Base-by-base conservation (phyloP, 371 early-diverging fungal species). In the Gilbertella persicaria region DNA sequence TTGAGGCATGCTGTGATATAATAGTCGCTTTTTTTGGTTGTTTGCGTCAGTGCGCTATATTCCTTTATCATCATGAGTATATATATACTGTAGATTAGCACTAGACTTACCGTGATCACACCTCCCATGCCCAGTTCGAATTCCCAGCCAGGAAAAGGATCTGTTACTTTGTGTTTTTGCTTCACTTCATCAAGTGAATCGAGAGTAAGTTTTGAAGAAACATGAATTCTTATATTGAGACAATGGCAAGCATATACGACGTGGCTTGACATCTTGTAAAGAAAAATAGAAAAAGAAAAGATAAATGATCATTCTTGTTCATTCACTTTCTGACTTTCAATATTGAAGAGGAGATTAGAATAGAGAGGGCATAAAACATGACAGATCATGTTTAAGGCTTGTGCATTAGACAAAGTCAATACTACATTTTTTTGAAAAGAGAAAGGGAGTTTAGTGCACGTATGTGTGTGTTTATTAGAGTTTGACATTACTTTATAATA, bases 41-140 rank as follows among this genome's bases (percentile, higher is more conserved):
- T 50, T 30, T 57, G 64, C 64, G 30, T 41, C 5, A 54, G 26
- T 5, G 45, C 29, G 13, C 20, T 35, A 7, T 38, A 60, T 39
- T 55, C 61, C 55, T n/a, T 55, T 50, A 36, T 5, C 4, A 5
- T 29, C 4, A 45, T 19, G 17, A 14, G 14, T 17, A 45, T 23
- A 20, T n/a, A 13, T 9, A 10, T 25, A 1, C 2, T 5, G 0
- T 24, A 19, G 6, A 25, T 37, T 16, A n/a, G n/a, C n/a, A n/a
- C n/a, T n/a, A n/a, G n/a, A 37, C 66, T 62, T 69, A 75, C 72
- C 29, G 55, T 55, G 25, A 61, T 56, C 5, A 71, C 58, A 28
- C 71, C 77, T 28, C 73, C 73, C 60, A 71, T 71, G 23, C 71
- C 73, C 6, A 76, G 60, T 10, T 67, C 68, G 39, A 72, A 67